Evolutionary conservation across 1,139 yeast species (phyloP).

Genomic region (Groenewaldozyma auringiensis): DNA sequence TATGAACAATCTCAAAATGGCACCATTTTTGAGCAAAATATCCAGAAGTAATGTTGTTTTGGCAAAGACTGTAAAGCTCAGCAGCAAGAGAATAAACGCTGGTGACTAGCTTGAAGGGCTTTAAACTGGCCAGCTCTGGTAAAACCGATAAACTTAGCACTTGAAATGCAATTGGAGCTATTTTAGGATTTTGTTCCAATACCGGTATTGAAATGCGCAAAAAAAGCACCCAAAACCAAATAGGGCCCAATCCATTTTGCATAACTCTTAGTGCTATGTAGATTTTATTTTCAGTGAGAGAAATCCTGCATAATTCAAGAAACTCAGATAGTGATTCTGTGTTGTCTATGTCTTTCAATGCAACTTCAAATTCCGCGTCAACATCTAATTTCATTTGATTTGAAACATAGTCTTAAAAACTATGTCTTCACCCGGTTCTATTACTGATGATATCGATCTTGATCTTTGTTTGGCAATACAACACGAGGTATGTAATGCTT

Average conservation of each 20-base stretch:
- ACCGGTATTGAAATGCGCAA: not conserved
- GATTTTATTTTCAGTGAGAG: not conserved
- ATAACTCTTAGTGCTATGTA: not conserved
- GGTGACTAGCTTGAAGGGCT: not conserved
- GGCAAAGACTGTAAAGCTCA: not conserved
- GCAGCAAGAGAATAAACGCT: not conserved
- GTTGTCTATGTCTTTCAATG: not conserved
- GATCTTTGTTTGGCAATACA: too few species aligned
- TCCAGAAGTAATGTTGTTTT: not conserved
- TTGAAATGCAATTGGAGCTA: not conserved
- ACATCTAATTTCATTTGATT: too few species aligned
- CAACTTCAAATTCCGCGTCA: not conserved
- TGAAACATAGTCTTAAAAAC: too few species aligned
- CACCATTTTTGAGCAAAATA: not conserved
- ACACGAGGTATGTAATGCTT: too few species aligned
- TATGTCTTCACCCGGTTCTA: too few species aligned
- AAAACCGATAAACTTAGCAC: not conserved
- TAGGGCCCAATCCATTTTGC: not conserved
- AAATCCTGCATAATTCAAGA: not conserved
- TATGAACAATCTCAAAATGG: not conserved
- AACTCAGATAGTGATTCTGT: not conserved
- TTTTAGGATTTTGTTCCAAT: not conserved
- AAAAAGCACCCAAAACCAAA: not conserved
- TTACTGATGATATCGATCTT: too few species aligned
- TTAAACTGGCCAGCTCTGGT: not conserved